Evolutionary conservation across 805 yeast genomes (phyloP).

Genomic region (Pichia thaimueangensis): DNA sequence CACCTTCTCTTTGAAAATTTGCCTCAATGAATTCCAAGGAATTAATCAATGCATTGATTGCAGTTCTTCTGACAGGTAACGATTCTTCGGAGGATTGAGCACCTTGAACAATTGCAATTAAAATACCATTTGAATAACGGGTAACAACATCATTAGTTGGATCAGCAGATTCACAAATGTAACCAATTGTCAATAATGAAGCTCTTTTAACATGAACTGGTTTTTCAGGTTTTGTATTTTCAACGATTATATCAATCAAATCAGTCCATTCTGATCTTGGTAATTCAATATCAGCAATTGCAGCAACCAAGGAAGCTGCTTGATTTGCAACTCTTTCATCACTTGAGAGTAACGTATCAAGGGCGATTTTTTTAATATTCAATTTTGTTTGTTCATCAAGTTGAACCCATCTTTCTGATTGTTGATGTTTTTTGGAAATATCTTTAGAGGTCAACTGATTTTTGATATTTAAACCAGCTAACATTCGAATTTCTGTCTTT

Average conservation of each 20-base stretch:
- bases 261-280: conserved; percentile 87
- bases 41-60: conserved; percentile 84
- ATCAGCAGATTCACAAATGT: conserved; percentile 92
- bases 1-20: conserved; percentile 90
- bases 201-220: conserved; percentile 80
- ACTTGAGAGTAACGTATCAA: conserved; percentile 56
- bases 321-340: conserved; percentile 78
- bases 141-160: conserved; percentile 71
- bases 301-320: conserved; percentile 91
- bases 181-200: conserved; percentile 84
- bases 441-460: conserved; percentile 86
- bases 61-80: conserved; percentile 73
- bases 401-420: conserved; percentile 68
- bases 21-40: conserved; percentile 83
- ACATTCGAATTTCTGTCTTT: conserved; percentile 76
- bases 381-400: conserved; percentile 49
- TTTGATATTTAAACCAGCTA: conserved; percentile 84
- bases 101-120: conserved; percentile 95
- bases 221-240: conserved; percentile 73
- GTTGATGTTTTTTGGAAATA: conserved; percentile 45
- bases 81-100: conserved; percentile 80
- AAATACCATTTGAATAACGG: conserved; percentile 82
- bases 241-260: conserved; percentile 75
- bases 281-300: conserved; percentile 92
- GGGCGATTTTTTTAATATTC: conserved; percentile 59